Base-by-base conservation (phyloP, 2,329 filamentous ascomycete genomes). In the Ceratocystis cacaofunesta region DNA sequence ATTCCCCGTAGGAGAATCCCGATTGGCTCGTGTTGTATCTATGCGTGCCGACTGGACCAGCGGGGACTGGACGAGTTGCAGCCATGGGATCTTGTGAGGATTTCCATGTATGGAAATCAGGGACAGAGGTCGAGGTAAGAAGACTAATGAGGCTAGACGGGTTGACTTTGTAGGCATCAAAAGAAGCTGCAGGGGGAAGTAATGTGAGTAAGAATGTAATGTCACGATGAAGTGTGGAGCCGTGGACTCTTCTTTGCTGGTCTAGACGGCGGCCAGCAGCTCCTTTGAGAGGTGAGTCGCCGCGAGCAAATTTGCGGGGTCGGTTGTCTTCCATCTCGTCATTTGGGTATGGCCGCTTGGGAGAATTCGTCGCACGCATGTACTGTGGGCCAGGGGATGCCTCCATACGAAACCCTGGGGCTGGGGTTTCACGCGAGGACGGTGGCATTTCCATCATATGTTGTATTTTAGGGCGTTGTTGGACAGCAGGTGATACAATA, bases 271-370 rank as follows among this genome's bases (percentile, higher is more conserved):
- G 86, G 30, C 90, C 90, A 46, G 92, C 90, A 1, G 90, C 89
- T 15, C 90, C 90, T 74, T 97, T 99, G 46, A 97, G 80, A 0
- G 95, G 94, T 4, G 92, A 97, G 66, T 89, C 91, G n/a, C 88
- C 92, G 57, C 95, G 85, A 61, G 87, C 83, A 63, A 96, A 82
- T 74, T 97, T 96, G 70, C 92, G 89, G 0, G 91, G 90, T 22
- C 89, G 87, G 69, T 85, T 85, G 46, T 81, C 77, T 68, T 87
- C 86, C 46, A 90, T 87, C 50, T 96, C 91, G 67, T 92, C 89
- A 10, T 74, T 69, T 1, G 81, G 82, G 48, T 85, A 81, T 0
- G 86, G 80, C 55, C 86, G 79, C 72, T 85, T 85, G 1, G 83
- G 82, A 1, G 82, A 85, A 65, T 82, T 79, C 22, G 77, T 78